Evolutionary conservation across 352 stramenopile genomes (phyloP).

Genomic region (Pythium periplocum): DNA sequence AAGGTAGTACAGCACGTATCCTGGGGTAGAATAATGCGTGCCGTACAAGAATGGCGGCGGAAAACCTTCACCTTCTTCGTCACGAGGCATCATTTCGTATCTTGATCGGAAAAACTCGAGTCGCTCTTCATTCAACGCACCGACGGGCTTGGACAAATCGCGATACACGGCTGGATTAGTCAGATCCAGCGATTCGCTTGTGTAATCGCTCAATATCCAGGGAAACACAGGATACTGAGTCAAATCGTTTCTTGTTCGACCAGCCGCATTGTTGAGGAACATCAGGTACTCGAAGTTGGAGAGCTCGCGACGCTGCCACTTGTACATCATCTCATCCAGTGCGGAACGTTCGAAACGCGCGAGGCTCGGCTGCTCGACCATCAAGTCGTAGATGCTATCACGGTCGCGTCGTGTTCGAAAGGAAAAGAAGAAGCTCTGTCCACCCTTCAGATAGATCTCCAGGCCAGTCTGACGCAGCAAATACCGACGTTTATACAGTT

Average conservation of each 20-base stretch:
- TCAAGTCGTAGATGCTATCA: constrained; percentile 68
- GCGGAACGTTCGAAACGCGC: constrained; percentile 37
- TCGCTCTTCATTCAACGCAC: constrained; percentile 86
- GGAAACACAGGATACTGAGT: constrained; percentile 96
- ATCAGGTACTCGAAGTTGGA: constrained; percentile 93
- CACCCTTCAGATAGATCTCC: constrained; percentile 78
- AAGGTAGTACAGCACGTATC: constrained; percentile 98
- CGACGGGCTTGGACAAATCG: constrained; percentile 92
- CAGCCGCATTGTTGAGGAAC: constrained; percentile 82
- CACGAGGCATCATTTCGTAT: constrained; percentile 85
- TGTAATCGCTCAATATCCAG: constrained; percentile 93
- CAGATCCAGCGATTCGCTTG: constrained; percentile 70
- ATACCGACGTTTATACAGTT: constrained; percentile 85
- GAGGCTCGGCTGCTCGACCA: constrained; percentile 53
- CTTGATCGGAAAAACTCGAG: constrained; percentile 84
- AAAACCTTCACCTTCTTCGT: constrained; percentile 64
- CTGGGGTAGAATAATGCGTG: constrained; percentile 89
- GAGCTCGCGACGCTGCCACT: constrained; percentile 73
- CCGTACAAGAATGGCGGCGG: constrained; percentile 95
- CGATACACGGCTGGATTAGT: constrained; percentile 73
- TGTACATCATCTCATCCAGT: constrained; percentile 52
- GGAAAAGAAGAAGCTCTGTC: constrained; percentile 79
- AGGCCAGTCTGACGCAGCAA: constrained; percentile 85
- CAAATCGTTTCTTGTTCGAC: constrained; percentile 79
- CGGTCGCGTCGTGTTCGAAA: constrained; percentile 56